These are phyloP conservation scores for Rhodotorula sp. DNA, from an alignment of 1,284 basidiomycete genomes.

Conservation along the genomic window DNA sequence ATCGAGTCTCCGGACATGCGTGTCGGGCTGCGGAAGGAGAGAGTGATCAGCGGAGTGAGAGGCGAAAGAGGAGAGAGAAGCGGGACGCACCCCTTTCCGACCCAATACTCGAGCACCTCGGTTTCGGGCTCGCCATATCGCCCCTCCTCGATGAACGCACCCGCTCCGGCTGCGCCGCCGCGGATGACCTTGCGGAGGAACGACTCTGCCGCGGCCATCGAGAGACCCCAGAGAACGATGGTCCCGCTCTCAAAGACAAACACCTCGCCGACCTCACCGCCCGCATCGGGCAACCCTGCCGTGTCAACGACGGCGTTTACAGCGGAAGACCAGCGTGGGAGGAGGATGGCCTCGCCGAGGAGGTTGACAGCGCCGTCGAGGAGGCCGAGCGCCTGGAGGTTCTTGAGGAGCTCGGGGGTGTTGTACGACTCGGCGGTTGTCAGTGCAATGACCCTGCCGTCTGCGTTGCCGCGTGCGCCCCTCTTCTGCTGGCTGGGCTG, in stretches of 20 bases:
- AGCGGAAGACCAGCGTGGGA: conserved; percentile 42
- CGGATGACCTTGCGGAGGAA: conserved; percentile 39
- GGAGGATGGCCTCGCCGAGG: conserved; percentile 45
- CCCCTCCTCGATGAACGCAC: conserved; percentile 41
- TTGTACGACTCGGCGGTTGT: conserved; percentile 45
- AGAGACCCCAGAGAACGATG: conserved; percentile 42
- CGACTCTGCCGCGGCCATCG: conserved; percentile 26
- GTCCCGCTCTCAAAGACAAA: conserved; percentile 46
- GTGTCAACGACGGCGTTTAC: conserved; percentile 3
- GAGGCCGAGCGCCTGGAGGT: conserved; percentile 34
- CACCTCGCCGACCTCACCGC: conserved; percentile 40
- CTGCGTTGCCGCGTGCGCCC: conserved; percentile 8
- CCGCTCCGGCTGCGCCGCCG: not conserved
- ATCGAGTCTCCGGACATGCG: conserved; percentile 38
- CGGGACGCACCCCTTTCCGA: conserved; percentile 26
- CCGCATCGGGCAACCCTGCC: not conserved
- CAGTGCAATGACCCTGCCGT: conserved; percentile 43
- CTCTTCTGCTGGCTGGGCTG: not conserved
- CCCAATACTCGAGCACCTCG: conserved; percentile 44
- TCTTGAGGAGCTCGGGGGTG: conserved; percentile 38
- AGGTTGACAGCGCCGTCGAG: conserved; percentile 45
- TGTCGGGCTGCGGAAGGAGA: conserved; percentile 15
- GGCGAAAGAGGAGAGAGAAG: too few species aligned
- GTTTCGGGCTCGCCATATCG: conserved; percentile 42
- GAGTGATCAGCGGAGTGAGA: not conserved